Evolutionary conservation across 108 stramenopile genomes (phyloP), one percentile per base, ranked within the genome.

Genomic region (Cyclotella sp.): DNA sequence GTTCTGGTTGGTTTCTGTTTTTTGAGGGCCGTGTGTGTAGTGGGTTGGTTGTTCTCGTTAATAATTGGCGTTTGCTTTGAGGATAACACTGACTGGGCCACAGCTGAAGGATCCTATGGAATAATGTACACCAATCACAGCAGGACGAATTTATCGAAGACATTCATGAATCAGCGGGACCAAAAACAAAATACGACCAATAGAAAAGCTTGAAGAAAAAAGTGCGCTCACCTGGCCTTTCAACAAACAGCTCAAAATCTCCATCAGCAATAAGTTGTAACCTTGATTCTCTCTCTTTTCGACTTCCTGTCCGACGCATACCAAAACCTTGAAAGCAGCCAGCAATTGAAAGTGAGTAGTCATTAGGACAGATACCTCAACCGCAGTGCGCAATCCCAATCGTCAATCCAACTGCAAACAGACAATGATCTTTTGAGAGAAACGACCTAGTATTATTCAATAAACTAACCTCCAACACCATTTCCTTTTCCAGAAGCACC

Each of bases 211-310:
- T 34, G 34, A 5, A 5, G 34, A 2, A 34, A 5, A 34, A 34
- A 34, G 4, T 34, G 27, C 11, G 49, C 70, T 71, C 69, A 78
- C 82, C 66, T 93, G 91, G 22, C 79, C 69, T 67, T 82, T 84
- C 62, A 93, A 73, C 70, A 96, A 43, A 59, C 84, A 86, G 49
- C 90, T 81, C 61, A 96, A 64, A 64, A 96, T 84, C 72, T 96
- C 95, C 95, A 96, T 93, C 57, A 94, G 34, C 21, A 94, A 75
- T 63, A 96, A 79, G 75, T 94, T 96, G 75, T 94, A 96, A 26
- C 87, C 90, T 18, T 77, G 73, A 79, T 93, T 93, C 49, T 95
- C 94, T 43, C 90, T 80, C 27, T 78, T 73, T 68, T 92, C 90
- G 70, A 94, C 86, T 16, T 92, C 92, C 63, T 89, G 89, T n/a